phyloP scores from a whole-genome alignment of 495 filamentous ascomycete species.

The Elasticomyces elasticus region DNA sequence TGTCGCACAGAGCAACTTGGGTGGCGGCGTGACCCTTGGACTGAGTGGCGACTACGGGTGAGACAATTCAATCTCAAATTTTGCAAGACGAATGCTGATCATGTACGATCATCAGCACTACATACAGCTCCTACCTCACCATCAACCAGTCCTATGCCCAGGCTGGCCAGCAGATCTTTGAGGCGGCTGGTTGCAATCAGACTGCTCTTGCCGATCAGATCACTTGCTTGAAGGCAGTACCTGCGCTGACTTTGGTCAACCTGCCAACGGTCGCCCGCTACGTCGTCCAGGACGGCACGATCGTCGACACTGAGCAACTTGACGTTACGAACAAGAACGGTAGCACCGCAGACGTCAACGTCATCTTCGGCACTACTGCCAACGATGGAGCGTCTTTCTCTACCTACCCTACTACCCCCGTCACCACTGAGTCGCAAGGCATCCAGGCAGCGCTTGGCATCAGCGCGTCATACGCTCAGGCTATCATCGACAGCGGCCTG shows the following conservation, averaged over 20 bases:
- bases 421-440: slow-evolving; percentile 28
- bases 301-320: slow-evolving; percentile 34
- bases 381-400: slow-evolving; percentile 38
- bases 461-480: slow-evolving; percentile 28
- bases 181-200: slow-evolving; percentile 31
- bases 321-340: slow-evolving; percentile 28
- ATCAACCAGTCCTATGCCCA: slow-evolving; percentile 33
- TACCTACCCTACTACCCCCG: slow-evolving; percentile 30
- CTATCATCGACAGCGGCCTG: slow-evolving; percentile 33
- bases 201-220: slow-evolving; percentile 29
- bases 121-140: slow-evolving; percentile 42
- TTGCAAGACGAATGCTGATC: no score
- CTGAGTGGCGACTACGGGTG: slow-evolving; percentile 34
- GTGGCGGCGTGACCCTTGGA: slow-evolving; percentile 35
- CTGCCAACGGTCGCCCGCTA: slow-evolving; percentile 34
- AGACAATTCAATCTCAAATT: no score
- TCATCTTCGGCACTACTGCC: slow-evolving; percentile 35
- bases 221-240: slow-evolving; percentile 31
- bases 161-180: slow-evolving; percentile 33
- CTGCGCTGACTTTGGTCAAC: slow-evolving; percentile 27
- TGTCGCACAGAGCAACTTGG: slow-evolving; percentile 39
- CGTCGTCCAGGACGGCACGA: slow-evolving; percentile 38
- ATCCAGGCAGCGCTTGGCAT: slow-evolving; percentile 33
- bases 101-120: no score
- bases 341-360: slow-evolving; percentile 31